These are phyloP conservation scores for Drosera spatulata DNA, from an alignment of 179 eudicot genomes.

Conservation along the genomic window DNA sequence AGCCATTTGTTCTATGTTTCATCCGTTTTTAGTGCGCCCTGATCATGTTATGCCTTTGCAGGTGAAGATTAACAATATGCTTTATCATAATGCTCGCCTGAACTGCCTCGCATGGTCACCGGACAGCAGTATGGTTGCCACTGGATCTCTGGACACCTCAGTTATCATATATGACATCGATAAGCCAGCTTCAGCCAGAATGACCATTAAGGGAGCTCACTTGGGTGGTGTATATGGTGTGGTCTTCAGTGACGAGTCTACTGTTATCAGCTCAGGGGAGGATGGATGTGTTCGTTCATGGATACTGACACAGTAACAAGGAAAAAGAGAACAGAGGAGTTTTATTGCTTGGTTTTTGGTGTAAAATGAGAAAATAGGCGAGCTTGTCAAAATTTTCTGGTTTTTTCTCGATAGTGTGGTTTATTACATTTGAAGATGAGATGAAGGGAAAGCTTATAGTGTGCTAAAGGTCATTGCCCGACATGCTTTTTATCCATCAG, in stretches of 20 bases:
- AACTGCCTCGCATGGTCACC: conserved; percentile 94
- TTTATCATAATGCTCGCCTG: conserved; percentile 82
- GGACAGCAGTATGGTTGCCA: conserved; percentile 66
- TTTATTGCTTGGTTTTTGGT: too few relatives aligned
- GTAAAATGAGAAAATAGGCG: too few relatives aligned
- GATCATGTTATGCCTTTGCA: conserved; percentile 16
- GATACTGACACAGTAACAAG: conserved; percentile 40
- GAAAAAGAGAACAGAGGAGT: too few relatives aligned
- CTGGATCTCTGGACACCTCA: conserved; percentile 86
- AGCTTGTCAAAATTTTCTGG: too few relatives aligned
- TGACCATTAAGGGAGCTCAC: conserved; percentile 78
- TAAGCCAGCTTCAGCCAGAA: conserved; percentile 70
- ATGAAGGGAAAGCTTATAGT: too few relatives aligned
- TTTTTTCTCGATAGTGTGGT: too few relatives aligned
- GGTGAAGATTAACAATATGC: conserved; percentile 90
- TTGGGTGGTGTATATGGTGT: conserved; percentile 86
- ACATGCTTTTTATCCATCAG: too few relatives aligned
- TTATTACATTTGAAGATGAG: too few relatives aligned
- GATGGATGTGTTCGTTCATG: conserved; percentile 83
- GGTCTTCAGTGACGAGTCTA: conserved; percentile 61
- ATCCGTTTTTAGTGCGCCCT: not conserved
- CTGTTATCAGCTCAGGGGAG: conserved; percentile 75
- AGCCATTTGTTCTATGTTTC: too few relatives aligned
- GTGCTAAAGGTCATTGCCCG: too few relatives aligned
- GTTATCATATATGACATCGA: conserved; percentile 65